These are phyloP conservation scores for Casaregolazyma lundiana DNA, from an alignment of 1,139 yeast genomes.

Conservation along the genomic window DNA sequence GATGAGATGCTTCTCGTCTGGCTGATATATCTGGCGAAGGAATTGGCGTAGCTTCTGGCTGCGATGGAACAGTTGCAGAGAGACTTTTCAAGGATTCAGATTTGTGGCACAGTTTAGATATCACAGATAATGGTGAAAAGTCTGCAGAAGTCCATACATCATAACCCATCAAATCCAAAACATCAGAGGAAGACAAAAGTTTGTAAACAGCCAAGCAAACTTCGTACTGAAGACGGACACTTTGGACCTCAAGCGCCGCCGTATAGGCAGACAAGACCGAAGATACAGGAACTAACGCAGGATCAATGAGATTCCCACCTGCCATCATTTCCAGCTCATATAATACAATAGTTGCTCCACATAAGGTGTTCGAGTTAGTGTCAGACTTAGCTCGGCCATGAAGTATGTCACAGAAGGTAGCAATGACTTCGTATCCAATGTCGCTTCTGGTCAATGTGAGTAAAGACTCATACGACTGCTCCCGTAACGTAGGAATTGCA, in stretches of 20 bases:
- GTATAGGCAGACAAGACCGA: constrained; percentile 26
- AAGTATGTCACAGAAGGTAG: constrained; percentile 38
- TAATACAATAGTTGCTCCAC: constrained; percentile 45
- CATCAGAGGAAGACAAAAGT: constrained; percentile 21
- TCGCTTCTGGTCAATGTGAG: constrained; percentile 36
- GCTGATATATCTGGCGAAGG: not conserved
- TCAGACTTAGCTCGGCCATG: constrained; percentile 29
- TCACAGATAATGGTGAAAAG: constrained; percentile 41
- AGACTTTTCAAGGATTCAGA: constrained; percentile 2
- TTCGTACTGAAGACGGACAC: constrained; percentile 28
- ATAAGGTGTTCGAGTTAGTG: constrained; percentile 39
- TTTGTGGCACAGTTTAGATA: constrained; percentile 14
- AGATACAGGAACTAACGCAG: constrained; percentile 24
- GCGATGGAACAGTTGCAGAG: not conserved
- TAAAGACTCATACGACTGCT: constrained; percentile 39
- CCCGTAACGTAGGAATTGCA: constrained; percentile 38
- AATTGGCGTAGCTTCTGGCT: not conserved
- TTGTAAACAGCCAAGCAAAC: constrained; percentile 25
- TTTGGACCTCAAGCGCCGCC: constrained; percentile 24
- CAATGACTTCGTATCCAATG: constrained; percentile 36
- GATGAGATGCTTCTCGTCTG: not conserved
- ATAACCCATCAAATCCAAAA: constrained; percentile 26
- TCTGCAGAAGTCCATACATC: constrained; percentile 48
- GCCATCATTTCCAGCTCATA: constrained; percentile 21
- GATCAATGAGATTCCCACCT: constrained; percentile 15